Conservation (phyloP, 148 eudicot species). For the Rhododendron ovatum region DNA sequence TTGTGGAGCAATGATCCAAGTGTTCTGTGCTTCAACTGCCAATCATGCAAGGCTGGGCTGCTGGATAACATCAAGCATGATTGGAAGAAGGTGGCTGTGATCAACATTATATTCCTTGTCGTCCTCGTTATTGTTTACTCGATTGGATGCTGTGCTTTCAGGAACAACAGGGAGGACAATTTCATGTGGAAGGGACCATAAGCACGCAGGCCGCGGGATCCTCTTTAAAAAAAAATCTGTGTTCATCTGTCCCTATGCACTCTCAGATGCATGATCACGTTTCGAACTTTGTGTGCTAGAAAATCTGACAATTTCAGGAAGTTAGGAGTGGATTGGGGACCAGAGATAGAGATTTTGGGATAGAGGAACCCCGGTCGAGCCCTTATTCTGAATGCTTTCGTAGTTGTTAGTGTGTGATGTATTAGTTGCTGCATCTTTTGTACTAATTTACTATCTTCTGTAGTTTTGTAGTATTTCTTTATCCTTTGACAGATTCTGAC, state of each 20-base stretch:
- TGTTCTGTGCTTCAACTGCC: constrained; percentile 64
- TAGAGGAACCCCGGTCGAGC: not conserved
- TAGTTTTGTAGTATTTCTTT: not conserved
- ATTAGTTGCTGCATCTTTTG: not conserved
- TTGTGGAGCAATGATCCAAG: constrained; percentile 54
- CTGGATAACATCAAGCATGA: constrained; percentile 71
- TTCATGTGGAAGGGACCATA: constrained; percentile 52
- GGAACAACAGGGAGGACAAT: constrained; percentile 74
- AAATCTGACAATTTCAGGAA: not conserved
- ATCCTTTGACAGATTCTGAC: not conserved
- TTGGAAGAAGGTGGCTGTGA: constrained; percentile 78
- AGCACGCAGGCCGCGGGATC: not conserved
- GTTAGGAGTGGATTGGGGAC: not conserved
- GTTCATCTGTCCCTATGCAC: not conserved
- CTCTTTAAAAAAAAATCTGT: not conserved
- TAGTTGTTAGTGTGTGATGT: not conserved
- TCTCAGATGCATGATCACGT: not conserved
- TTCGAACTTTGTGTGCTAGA: not conserved
- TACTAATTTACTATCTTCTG: not conserved
- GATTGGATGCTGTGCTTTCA: constrained; percentile 80
- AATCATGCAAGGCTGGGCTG: constrained; percentile 90
- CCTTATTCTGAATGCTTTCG: not conserved
- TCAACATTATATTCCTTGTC: constrained; percentile 68
- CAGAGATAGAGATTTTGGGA: not conserved
- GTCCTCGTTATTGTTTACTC: constrained; percentile 71